Percentiles rank a stretch among this genome's conserved stretches.
phyloP scores from a whole-genome alignment of 2,329 filamentous ascomycete species.

The Fusarium kyushuense region DNA sequence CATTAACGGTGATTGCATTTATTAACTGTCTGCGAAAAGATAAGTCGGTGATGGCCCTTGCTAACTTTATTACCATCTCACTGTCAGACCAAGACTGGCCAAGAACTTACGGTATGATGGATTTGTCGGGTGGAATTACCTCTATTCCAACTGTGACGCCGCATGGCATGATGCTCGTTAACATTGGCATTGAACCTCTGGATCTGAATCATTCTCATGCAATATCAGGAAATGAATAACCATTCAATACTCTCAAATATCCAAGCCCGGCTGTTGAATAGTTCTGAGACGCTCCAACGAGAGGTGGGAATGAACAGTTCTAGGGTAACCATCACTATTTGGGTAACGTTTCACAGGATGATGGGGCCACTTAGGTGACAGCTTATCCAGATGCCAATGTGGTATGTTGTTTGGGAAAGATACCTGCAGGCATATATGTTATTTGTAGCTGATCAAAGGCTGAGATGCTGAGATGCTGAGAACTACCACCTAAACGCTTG shows the following conservation, averaged over 20 bases:
- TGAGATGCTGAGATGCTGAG: too few species aligned
- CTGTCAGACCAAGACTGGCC: background rate
- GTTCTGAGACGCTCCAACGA: background rate
- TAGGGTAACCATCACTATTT: background rate
- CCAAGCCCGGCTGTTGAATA: background rate
- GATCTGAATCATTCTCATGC: background rate
- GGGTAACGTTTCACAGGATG: background rate
- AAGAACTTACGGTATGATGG: background rate
- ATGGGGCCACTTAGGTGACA: background rate
- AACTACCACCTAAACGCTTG: background rate
- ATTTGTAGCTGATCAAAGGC: too few species aligned
- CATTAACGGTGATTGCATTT: background rate
- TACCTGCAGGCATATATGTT: background rate
- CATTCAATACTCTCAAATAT: background rate
- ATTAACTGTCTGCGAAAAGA: background rate
- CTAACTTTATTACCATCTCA: background rate
- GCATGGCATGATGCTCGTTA: background rate
- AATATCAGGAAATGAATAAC: background rate
- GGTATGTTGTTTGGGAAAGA: background rate
- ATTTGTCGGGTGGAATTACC: background rate
- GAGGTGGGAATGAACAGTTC: background rate
- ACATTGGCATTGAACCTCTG: background rate
- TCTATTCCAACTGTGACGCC: background rate
- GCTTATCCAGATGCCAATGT: background rate
- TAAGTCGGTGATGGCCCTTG: background rate